Evolutionary conservation across 2,329 filamentous ascomycete species (phyloP).

Genomic region (Fusarium floridanum): DNA sequence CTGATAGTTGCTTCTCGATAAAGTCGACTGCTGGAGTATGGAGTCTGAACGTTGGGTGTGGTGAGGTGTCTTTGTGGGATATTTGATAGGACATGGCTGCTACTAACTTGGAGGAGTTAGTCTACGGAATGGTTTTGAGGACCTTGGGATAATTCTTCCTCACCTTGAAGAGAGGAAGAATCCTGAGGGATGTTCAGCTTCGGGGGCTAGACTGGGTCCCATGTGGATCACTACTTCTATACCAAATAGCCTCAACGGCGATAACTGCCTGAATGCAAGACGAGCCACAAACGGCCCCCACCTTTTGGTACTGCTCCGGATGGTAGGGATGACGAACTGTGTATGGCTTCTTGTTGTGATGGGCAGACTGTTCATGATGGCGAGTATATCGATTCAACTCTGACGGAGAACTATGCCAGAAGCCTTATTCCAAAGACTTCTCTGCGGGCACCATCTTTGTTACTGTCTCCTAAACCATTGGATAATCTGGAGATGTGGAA

Average conservation of each 20-base stretch:
- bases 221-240: neutral
- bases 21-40: neutral
- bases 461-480: too few species aligned
- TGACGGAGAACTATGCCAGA: too few species aligned
- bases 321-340: neutral
- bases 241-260: neutral
- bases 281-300: neutral
- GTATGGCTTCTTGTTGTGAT: neutral
- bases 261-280: neutral
- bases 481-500: too few species aligned
- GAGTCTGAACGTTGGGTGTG: neutral
- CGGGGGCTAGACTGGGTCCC: neutral
- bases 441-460: too few species aligned
- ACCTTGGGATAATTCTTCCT: neutral
- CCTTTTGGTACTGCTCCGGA: neutral
- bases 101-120: neutral
- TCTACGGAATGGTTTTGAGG: neutral
- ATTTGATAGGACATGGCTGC: neutral
- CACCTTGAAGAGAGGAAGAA: neutral
- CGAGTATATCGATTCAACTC: too few species aligned
- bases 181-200: neutral
- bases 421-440: too few species aligned
- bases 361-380: neutral
- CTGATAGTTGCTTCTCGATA: neutral
- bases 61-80: neutral